A percentile compares a stretch with the other conserved stretches of the same genome.
Conservation (phyloP, 768 basidiomycete genomes). For the Tylopilus rubrobrunneus region DNA sequence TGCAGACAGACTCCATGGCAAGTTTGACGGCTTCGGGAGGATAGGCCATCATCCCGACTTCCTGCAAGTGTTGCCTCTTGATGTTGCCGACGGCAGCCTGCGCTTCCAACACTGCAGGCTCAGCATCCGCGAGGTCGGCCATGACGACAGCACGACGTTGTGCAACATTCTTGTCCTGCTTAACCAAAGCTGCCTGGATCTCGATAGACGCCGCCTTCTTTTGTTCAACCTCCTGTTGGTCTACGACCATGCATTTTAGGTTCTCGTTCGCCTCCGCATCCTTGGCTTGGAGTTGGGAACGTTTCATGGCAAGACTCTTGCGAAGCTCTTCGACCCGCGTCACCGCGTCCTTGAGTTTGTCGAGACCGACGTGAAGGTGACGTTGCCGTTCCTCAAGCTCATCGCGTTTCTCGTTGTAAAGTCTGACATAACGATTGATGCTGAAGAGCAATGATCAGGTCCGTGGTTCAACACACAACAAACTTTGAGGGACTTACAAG, state of each 20-base stretch:
- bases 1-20: conserved; percentile 98
- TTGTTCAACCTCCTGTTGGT: conserved; percentile 98
- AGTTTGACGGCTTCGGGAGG: conserved; percentile 97
- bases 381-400: conserved; percentile 99
- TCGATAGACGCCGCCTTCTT: conserved; percentile 96
- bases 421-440: conserved; percentile 93
- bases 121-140: conserved; percentile 94
- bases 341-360: conserved; percentile 94
- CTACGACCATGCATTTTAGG: conserved; percentile 94
- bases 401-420: conserved; percentile 94
- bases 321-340: conserved; percentile 95
- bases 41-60: conserved; percentile 97
- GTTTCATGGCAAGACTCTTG: conserved; percentile 91
- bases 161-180: conserved; percentile 86
- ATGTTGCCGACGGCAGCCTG: conserved; percentile 96
- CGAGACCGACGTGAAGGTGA: conserved; percentile 95
- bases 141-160: conserved; percentile 86
- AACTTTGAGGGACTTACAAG: conserved; percentile 63
- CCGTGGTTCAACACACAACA: background rate
- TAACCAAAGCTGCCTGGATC: conserved; percentile 89
- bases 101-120: conserved; percentile 94
- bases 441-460: conserved; percentile 38
- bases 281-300: conserved; percentile 89
- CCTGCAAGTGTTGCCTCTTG: conserved; percentile 91
- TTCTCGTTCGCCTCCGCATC: conserved; percentile 96